These are phyloP conservation scores for Protostelium mycophagum DNA, from an alignment of 78 protist genomes.

Conservation along the genomic window DNA sequence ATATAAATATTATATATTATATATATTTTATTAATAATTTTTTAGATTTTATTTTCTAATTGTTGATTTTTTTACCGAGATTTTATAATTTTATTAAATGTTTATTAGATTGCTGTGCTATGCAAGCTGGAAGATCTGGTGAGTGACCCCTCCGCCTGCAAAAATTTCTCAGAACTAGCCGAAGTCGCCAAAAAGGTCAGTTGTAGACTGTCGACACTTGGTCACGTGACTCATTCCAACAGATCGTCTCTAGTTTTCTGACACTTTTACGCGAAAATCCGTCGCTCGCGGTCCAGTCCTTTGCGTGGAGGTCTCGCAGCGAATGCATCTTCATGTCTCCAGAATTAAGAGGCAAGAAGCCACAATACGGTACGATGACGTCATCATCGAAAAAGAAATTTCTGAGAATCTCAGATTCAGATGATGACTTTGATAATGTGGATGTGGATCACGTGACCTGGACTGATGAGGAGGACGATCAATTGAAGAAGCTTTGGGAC, in stretches of 20 bases:
- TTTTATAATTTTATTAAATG: neutral
- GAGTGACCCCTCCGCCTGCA: neutral
- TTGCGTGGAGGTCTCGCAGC: neutral
- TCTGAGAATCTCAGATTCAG: neutral
- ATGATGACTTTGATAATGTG: neutral
- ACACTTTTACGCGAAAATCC: neutral
- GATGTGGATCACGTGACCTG: neutral
- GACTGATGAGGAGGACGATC: neutral
- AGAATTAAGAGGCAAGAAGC: neutral
- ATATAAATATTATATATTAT: too few relatives aligned
- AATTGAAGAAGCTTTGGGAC: neutral
- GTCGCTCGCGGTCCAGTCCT: neutral
- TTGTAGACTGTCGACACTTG: neutral
- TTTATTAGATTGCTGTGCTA: neutral
- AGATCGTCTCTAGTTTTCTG: neutral
- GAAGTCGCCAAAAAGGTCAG: neutral
- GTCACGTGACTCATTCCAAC: neutral
- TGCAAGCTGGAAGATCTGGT: neutral
- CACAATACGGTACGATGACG: neutral
- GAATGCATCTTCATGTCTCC: neutral
- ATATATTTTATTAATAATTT: too few relatives aligned
- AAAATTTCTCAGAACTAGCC: neutral
- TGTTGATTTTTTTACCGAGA: too few relatives aligned
- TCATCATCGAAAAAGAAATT: neutral
- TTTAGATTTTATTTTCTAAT: too few relatives aligned